Evolutionary conservation across 2,329 filamentous ascomycete genomes (phyloP).

Genomic region (Monilinia fructicola): DNA sequence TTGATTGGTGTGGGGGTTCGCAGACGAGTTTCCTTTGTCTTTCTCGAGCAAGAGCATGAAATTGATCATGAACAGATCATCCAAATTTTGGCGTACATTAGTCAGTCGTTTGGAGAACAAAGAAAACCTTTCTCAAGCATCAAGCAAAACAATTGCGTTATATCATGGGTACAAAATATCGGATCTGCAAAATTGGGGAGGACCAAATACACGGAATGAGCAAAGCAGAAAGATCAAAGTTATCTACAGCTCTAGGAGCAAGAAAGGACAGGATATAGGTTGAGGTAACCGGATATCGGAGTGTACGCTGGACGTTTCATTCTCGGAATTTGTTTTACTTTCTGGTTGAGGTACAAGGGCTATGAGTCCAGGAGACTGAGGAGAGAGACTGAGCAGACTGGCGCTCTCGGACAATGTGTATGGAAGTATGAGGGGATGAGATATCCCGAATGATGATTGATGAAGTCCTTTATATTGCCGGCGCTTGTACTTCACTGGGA

Average conservation of each 20-base stretch:
- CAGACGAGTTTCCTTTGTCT: constrained; percentile 4
- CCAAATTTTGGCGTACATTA: neutral
- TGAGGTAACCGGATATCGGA: constrained; percentile 18
- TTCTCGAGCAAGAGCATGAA: constrained; percentile 7
- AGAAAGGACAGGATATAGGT: constrained; percentile 2
- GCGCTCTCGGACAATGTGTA: constrained; percentile 6
- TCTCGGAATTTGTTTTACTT: constrained; percentile 22
- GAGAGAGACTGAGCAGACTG: constrained; percentile 4
- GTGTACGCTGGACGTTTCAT: constrained; percentile 37
- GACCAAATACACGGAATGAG: neutral
- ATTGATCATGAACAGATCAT: neutral
- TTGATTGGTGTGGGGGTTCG: constrained; percentile 44
- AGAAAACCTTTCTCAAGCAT: neutral
- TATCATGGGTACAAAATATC: neutral
- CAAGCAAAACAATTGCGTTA: neutral
- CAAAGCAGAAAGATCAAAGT: neutral
- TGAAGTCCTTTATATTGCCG: constrained; percentile 13
- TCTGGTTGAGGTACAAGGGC: neutral
- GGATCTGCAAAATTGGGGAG: neutral
- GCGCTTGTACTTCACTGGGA: constrained; percentile 17
- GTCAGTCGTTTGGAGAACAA: constrained; percentile 3
- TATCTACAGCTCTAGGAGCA: constrained; percentile 5
- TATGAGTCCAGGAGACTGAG: neutral
- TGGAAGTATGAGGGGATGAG: neutral
- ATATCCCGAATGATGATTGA: constrained; percentile 16